Conservation (phyloP, 306 rosid species). For the Carpinus fangiana region DNA sequence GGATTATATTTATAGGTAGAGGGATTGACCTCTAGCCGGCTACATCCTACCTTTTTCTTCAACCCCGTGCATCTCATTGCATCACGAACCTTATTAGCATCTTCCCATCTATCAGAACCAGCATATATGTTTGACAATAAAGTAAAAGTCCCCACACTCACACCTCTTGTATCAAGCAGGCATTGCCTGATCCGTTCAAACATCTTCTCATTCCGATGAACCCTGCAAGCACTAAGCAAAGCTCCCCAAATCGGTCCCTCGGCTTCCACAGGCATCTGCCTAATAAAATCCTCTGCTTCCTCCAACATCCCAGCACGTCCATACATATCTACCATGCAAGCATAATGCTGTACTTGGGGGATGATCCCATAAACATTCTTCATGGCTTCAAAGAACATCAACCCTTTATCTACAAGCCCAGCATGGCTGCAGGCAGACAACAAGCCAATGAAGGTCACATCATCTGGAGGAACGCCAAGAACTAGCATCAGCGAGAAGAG, state of each 20-base stretch:
- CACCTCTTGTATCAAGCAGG: slow-evolving; percentile 27
- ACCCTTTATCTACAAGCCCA: slow-evolving; percentile 38
- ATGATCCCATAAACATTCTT: slow-evolving; percentile 41
- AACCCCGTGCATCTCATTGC: slow-evolving; percentile 52
- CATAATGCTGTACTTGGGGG: slow-evolving; percentile 36
- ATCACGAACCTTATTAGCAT: slow-evolving; percentile 57
- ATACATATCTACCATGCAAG: slow-evolving; percentile 44
- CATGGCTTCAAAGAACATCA: slow-evolving; percentile 64
- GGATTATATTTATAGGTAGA: background rate
- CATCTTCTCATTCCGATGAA: slow-evolving; percentile 60
- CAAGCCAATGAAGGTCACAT: slow-evolving; percentile 62
- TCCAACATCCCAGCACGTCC: slow-evolving; percentile 58
- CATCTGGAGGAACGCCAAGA: slow-evolving; percentile 67
- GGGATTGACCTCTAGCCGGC: slow-evolving; percentile 57
- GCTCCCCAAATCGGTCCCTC: slow-evolving; percentile 67
- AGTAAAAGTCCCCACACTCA: slow-evolving; percentile 63
- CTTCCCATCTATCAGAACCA: slow-evolving; percentile 62
- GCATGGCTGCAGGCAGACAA: slow-evolving; percentile 74
- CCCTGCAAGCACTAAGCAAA: slow-evolving; percentile 68
- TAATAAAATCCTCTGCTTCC: slow-evolving; percentile 59
- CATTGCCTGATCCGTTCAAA: slow-evolving; percentile 48
- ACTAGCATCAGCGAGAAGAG: slow-evolving; percentile 69
- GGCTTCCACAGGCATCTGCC: slow-evolving; percentile 35
- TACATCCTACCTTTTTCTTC: slow-evolving; percentile 61
- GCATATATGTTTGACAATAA: slow-evolving; percentile 66